Evolutionary conservation across 106 monocot species (phyloP).

Genomic region (Alisma plantagoaquatica): DNA sequence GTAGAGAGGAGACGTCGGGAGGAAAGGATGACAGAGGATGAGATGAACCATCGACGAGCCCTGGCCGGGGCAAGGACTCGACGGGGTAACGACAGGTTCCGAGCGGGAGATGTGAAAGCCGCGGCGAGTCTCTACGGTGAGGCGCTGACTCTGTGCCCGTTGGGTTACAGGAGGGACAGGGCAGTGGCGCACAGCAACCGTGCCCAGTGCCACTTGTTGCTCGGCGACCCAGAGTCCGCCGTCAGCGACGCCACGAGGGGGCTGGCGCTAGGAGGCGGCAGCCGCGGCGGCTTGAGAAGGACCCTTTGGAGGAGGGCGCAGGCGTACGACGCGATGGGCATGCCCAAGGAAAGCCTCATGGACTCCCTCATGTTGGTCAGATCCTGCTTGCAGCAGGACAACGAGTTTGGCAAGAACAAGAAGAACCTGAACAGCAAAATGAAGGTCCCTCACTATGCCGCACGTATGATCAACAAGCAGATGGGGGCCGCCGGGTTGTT

Average conservation of each 20-base stretch:
- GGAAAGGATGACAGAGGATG: constrained; percentile 15
- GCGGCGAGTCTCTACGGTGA: constrained; percentile 26
- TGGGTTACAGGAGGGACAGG: constrained; percentile 29
- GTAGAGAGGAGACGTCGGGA: constrained; percentile 36
- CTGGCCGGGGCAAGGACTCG: constrained; percentile 16
- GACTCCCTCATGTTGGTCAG: constrained; percentile 46
- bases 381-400: no score
- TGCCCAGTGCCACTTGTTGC: constrained; percentile 45
- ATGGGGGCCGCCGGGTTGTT: constrained; percentile 40
- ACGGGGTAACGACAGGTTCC: constrained; percentile 46
- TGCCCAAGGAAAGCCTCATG: constrained; percentile 73
- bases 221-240: constrained; percentile 26
- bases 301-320: constrained; percentile 67
- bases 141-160: constrained; percentile 36
- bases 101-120: constrained; percentile 32
- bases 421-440: no score
- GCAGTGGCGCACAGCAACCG: constrained; percentile 50
- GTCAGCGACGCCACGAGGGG: constrained; percentile 60
- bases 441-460: constrained; percentile 39
- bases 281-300: constrained; percentile 33
- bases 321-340: constrained; percentile 68
- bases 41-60: constrained; percentile 4
- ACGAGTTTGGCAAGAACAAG: constrained; percentile 1
- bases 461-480: constrained; percentile 61
- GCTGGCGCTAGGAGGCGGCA: constrained; percentile 36